A percentile compares a stretch with the other conserved stretches of the same genome.
These are phyloP conservation scores for Syncephalis plumigaleata DNA, from an alignment of 371 early-diverging fungal species.

Conservation along the genomic window DNA sequence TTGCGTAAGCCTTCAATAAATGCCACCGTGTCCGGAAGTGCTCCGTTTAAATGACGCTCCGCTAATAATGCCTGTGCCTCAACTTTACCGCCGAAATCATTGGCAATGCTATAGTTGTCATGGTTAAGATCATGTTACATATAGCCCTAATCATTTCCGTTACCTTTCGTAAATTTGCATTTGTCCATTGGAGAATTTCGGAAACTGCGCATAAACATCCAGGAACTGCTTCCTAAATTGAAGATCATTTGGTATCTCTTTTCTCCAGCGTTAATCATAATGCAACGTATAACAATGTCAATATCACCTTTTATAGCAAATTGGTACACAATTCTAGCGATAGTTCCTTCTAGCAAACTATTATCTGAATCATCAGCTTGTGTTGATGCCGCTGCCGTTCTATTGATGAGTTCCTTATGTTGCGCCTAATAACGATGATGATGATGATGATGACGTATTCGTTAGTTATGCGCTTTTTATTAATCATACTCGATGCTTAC, in stretches of 20 bases:
- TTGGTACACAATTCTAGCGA: slow-evolving; percentile 60
- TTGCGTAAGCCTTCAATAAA: slow-evolving; percentile 35
- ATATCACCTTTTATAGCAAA: slow-evolving; percentile 56
- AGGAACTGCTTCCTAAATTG: slow-evolving; percentile 57
- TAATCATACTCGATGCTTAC: slow-evolving; percentile 37
- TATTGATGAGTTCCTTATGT: slow-evolving; percentile 21
- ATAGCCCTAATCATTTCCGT: slow-evolving; percentile 4
- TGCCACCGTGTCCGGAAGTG: slow-evolving; percentile 23
- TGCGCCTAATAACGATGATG: slow-evolving; percentile 21
- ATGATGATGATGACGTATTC: slow-evolving; percentile 6
- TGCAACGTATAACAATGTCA: neutral
- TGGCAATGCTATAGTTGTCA: slow-evolving; percentile 30
- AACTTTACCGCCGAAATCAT: slow-evolving; percentile 35
- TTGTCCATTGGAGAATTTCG: slow-evolving; percentile 24
- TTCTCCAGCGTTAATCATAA: neutral
- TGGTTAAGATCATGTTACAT: no score
- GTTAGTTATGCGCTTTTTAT: slow-evolving; percentile 14
- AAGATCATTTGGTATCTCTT: slow-evolving; percentile 49
- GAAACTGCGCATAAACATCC: slow-evolving; percentile 40
- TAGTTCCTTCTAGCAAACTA: slow-evolving; percentile 60
- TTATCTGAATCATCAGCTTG: slow-evolving; percentile 9
- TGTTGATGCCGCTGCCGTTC: no score
- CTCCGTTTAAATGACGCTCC: slow-evolving; percentile 18
- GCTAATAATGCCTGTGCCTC: slow-evolving; percentile 44
- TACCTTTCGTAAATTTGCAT: slow-evolving; percentile 21